These are phyloP conservation scores for Ramularia collo-cygni DNA, from an alignment of 2,329 filamentous ascomycete genomes.

Conservation along the genomic window DNA sequence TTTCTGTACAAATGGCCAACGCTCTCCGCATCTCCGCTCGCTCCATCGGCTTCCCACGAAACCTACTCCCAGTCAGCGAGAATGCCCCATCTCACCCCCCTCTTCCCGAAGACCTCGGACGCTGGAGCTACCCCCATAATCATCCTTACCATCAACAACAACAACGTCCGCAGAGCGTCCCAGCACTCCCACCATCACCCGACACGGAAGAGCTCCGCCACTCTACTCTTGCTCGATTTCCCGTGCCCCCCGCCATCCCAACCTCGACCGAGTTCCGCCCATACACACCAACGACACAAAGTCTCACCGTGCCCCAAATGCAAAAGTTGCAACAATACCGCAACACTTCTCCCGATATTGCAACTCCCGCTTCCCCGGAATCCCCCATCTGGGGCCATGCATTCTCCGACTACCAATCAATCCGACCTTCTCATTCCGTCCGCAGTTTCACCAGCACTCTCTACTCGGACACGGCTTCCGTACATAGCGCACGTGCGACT, in stretches of 20 bases:
- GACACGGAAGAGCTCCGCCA: not conserved
- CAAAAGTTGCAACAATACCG: not conserved
- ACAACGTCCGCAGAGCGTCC: too few relatives aligned
- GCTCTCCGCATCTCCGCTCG: not conserved
- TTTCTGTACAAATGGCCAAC: too few relatives aligned
- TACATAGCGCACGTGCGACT: conserved; percentile 17
- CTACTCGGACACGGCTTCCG: conserved; percentile 23
- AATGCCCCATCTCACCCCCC: not conserved
- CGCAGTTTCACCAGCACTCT: conserved; percentile 20
- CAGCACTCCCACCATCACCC: too few relatives aligned
- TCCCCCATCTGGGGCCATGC: not conserved
- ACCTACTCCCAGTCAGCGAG: not conserved
- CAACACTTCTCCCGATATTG: not conserved
- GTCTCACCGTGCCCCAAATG: not conserved
- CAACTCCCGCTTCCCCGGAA: not conserved
- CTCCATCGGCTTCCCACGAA: not conserved
- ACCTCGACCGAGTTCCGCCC: not conserved
- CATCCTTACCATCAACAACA: too few relatives aligned
- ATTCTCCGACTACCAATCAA: not conserved
- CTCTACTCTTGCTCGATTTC: not conserved
- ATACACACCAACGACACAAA: not conserved
- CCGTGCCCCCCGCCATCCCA: not conserved
- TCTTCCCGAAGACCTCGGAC: conserved; percentile 1
- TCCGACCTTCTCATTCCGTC: conserved; percentile 2
- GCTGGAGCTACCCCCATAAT: not conserved